phyloP scores from a whole-genome alignment of 441 rosid species.

The Rhodomyrtus psidioides region DNA sequence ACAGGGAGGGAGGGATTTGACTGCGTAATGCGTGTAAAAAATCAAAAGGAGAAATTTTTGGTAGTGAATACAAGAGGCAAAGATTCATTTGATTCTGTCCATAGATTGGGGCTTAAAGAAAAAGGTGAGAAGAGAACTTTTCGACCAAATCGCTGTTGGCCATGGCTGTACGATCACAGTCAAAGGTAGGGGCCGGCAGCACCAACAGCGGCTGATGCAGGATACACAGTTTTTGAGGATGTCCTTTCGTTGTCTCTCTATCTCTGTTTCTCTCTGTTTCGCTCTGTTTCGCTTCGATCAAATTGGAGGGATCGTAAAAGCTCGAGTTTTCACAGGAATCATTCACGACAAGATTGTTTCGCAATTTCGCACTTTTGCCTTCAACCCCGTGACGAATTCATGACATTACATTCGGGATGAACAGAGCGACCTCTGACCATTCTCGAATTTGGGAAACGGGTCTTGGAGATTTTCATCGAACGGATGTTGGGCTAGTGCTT shows the following conservation, averaged over 20 bases:
- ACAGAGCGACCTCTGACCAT: not conserved
- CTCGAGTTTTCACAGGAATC: not conserved
- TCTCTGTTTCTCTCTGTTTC: not conserved
- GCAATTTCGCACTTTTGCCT: not conserved
- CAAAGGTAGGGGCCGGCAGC: not conserved
- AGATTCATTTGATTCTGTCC: constrained; percentile 11
- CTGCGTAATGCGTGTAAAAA: constrained; percentile 12
- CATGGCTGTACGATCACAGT: not conserved
- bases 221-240: not conserved
- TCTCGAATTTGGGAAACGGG: not conserved
- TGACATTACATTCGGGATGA: not conserved
- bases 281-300: not conserved
- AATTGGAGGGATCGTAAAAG: not conserved
- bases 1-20: not conserved
- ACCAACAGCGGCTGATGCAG: not conserved
- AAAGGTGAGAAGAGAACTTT: not conserved
- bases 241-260: not conserved
- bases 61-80: constrained; percentile 11
- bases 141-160: not conserved
- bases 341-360: not conserved
- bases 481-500: not conserved
- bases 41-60: constrained; percentile 29
- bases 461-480: not conserved
- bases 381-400: not conserved
- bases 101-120: not conserved